Evolutionary conservation across 1,284 basidiomycete genomes (phyloP), one percentile per base, ranked within the genome.

Genomic region (Rhodotorula sp.): DNA sequence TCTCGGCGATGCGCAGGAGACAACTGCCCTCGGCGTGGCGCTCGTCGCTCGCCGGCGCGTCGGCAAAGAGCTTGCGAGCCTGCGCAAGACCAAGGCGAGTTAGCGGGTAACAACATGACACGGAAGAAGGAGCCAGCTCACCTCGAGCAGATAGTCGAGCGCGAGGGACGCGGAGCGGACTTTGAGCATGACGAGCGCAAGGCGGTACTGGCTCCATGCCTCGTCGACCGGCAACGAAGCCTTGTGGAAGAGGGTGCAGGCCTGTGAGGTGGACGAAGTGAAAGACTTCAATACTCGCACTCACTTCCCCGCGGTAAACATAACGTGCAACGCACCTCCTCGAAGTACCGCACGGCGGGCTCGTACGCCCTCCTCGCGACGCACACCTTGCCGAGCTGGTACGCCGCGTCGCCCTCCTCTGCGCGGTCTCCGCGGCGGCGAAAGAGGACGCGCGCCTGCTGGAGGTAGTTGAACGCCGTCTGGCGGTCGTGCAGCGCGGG

Each of bases 141-240:
- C 68, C 54, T 69, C 68, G 25, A 45, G 25, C 17, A 63, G 44
- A 21, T 63, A 67, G 17, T 61, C 59, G 44, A 67, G 41, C 59
- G 59, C 66, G 66, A 67, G 66, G 16, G 48, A 12, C 14, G 52
- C 44, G 23, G 62, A 64, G 25, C 54, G n/a, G 27, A 64, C 58
- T 27, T 68, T 68, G 61, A 72, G 67, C 67, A 72, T 72, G 53
- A 69, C 67, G 52, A 72, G 61, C 42, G 67, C 64, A 25, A 69
- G 57, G 54, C 71, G 71, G 45, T 72, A 69, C 45, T 57, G 25
- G 23, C 64, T 19, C 71, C 71, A 72, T 0, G 71, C 71, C 46
- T 69, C 67, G 46, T 72, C 71, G 45, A 62, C 62, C 21, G 27
- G 8, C 5, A n/a, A 12, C 19, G 17, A 19, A 2, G 55, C 53